phyloP scores from a whole-genome alignment of 805 yeast species.

The Kregervanrija delftensis region DNA sequence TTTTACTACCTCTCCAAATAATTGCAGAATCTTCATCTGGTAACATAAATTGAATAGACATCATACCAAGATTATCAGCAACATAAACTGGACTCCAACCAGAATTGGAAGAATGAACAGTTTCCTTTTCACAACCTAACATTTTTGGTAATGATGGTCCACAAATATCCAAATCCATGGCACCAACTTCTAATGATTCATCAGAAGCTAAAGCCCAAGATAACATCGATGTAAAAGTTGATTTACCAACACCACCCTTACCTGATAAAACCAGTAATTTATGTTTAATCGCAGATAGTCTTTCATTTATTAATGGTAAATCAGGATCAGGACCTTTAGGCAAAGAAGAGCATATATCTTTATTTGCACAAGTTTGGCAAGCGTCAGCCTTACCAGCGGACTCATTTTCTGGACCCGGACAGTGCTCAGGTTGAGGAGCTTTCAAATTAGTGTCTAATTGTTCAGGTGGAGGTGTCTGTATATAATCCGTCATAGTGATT shows the following conservation, averaged over 20 bases:
- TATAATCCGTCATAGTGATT: no score
- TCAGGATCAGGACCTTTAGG: conserved; percentile 97
- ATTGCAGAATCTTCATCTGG: conserved; percentile 91
- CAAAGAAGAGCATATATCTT: conserved; percentile 77
- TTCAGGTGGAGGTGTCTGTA: conserved; percentile 2
- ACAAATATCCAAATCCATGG: conserved; percentile 95
- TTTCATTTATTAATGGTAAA: conserved; percentile 62
- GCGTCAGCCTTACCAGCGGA: conserved; percentile 92
- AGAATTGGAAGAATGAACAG: conserved; percentile 78
- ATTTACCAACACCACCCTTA: conserved; percentile 96
- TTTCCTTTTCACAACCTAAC: conserved; percentile 86
- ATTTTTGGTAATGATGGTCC: conserved; percentile 95
- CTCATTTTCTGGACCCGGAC: conserved; percentile 97
- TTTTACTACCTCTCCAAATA: conserved; percentile 97
- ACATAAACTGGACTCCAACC: conserved; percentile 98
- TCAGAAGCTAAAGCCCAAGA: conserved; percentile 92
- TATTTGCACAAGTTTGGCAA: conserved; percentile 92
- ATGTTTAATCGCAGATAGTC: conserved; percentile 61
- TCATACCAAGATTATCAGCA: conserved; percentile 88
- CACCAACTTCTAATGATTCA: conserved; percentile 80
- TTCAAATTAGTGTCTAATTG: conserved; percentile 21
- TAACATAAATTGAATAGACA: conserved; percentile 92
- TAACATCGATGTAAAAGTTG: conserved; percentile 93
- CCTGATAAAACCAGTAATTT: conserved; percentile 76
- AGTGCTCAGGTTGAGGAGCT: conserved; percentile 91